phyloP scores from a whole-genome alignment of 2,329 filamentous ascomycete genomes.

The Didymella exigua region DNA sequence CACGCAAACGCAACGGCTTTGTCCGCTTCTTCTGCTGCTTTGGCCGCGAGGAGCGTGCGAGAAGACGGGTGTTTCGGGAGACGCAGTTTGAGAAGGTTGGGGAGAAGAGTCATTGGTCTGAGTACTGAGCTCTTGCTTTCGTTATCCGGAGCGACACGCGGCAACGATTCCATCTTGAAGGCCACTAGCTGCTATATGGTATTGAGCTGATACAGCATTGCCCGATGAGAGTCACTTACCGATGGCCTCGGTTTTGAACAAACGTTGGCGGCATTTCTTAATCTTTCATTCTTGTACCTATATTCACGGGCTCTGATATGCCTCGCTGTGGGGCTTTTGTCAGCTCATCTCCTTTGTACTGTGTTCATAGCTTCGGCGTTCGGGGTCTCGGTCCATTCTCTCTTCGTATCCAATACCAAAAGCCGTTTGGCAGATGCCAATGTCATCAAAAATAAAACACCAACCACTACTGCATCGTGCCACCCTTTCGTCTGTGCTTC shows the following conservation, averaged over 20 bases:
- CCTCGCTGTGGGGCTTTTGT: background rate
- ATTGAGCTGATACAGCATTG: background rate
- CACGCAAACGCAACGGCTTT: conserved; percentile 38
- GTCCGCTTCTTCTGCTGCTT: conserved; percentile 45
- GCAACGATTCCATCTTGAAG: too few species aligned
- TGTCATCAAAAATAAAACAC: background rate
- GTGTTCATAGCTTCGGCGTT: background rate
- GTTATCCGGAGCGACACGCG: too few species aligned
- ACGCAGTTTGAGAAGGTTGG: conserved; percentile 42
- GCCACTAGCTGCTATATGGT: background rate
- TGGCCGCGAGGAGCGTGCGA: conserved; percentile 39
- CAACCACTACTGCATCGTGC: background rate
- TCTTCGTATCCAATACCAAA: background rate
- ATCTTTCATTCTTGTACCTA: background rate
- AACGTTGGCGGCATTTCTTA: background rate
- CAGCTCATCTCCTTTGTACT: background rate
- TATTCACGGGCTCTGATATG: background rate
- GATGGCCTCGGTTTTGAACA: background rate
- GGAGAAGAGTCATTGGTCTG: conserved; percentile 40
- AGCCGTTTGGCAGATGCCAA: background rate
- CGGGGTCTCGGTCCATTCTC: too few species aligned
- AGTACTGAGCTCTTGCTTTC: conserved; percentile 32
- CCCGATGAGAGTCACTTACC: background rate
- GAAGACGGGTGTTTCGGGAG: conserved; percentile 25
- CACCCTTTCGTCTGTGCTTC: background rate